Conservation (phyloP, 225 moss, liverwort and hornwort species). For the Neckera pumila region DNA sequence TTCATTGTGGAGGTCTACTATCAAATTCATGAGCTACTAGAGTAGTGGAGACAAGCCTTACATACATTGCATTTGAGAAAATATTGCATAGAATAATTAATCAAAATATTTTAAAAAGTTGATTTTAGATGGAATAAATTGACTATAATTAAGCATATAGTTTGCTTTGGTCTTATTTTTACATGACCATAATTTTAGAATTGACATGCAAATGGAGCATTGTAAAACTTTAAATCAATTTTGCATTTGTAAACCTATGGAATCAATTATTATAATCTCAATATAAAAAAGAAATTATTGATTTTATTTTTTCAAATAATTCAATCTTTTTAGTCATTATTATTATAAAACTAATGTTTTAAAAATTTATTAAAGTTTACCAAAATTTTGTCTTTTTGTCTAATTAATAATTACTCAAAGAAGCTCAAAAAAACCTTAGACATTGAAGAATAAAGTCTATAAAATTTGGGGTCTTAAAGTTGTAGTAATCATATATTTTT, state of each 20-base stretch:
- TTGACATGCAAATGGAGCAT: too few species aligned
- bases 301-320: neutral
- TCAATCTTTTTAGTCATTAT: neutral
- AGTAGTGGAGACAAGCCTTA: neutral
- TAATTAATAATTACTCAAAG: neutral
- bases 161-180: neutral
- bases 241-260: fast-evolving
- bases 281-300: too few species aligned
- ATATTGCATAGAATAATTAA: too few species aligned
- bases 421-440: too few species aligned
- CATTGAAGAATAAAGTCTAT: neutral
- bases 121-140: neutral
- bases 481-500: neutral
- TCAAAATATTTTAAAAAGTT: neutral
- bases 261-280: too few species aligned
- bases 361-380: too few species aligned
- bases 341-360: too few species aligned
- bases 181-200: neutral
- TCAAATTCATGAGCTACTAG: fast-evolving
- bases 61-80: neutral
- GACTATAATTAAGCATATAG: neutral
- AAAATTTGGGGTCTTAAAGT: neutral
- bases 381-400: neutral
- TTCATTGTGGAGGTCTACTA: too few species aligned
- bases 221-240: neutral